Conservation (phyloP, 805 yeast genomes). For the Lipomyces kockii region DNA sequence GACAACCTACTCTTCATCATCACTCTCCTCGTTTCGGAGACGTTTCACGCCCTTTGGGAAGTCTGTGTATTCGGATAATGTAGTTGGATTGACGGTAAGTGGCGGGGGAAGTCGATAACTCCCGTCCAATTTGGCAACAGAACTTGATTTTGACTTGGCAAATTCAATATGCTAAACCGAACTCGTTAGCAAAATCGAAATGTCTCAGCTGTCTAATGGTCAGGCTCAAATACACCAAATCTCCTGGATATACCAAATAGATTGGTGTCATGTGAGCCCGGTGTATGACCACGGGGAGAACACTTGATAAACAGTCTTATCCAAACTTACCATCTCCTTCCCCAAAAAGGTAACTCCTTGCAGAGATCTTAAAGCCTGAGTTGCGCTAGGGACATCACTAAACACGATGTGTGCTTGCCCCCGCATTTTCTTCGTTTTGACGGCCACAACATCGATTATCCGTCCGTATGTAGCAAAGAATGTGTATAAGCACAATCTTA, state of each 20-base stretch:
- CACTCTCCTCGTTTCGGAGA: slow-evolving; percentile 17
- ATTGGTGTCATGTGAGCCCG: background rate
- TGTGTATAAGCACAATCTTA: slow-evolving; percentile 45
- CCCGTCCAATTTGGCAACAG: slow-evolving; percentile 43
- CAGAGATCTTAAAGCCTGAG: slow-evolving; percentile 42
- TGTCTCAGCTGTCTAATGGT: too few species aligned
- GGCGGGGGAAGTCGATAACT: slow-evolving; percentile 38
- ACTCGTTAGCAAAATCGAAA: background rate
- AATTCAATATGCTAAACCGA: slow-evolving; percentile 37
- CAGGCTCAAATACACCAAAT: background rate
- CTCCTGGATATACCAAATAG: background rate
- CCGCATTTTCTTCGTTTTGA: slow-evolving; percentile 48
- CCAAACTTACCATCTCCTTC: slow-evolving; percentile 40
- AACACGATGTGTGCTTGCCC: slow-evolving; percentile 53
- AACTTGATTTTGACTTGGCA: slow-evolving; percentile 43
- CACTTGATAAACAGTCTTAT: background rate
- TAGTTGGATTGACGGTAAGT: slow-evolving; percentile 22
- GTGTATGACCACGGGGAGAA: background rate
- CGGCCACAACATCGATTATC: slow-evolving; percentile 46
- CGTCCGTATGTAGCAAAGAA: slow-evolving; percentile 49
- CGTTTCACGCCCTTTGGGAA: slow-evolving; percentile 24
- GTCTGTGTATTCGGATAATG: slow-evolving; percentile 25
- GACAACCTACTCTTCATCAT: slow-evolving; percentile 12
- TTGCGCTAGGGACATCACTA: slow-evolving; percentile 41
- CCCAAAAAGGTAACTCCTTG: slow-evolving; percentile 46